Conservation (phyloP, 2,329 filamentous ascomycete genomes). For the Penicillium sp. region DNA sequence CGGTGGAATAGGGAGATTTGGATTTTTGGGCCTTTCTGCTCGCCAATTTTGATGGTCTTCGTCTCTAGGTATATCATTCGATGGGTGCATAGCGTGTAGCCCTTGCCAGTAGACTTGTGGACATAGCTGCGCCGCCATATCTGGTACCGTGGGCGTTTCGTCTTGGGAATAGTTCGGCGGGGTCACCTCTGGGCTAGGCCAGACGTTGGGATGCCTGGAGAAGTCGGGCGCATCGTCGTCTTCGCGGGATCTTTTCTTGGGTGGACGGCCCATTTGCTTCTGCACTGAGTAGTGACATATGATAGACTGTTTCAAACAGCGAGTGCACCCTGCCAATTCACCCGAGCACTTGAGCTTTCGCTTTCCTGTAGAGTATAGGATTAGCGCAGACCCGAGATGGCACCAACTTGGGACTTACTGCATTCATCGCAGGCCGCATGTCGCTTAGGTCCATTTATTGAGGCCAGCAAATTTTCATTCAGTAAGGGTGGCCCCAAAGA, state of each 20-base stretch:
- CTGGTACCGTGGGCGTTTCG: conserved; percentile 12
- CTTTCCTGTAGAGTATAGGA: conserved; percentile 34
- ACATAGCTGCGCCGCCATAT: conserved; percentile 27
- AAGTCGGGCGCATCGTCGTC: conserved; percentile 25
- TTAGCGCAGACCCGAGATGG: conserved; percentile 12
- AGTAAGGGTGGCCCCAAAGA: neutral
- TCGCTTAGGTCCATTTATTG: conserved; percentile 34
- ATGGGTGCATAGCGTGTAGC: conserved; percentile 7
- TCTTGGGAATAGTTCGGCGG: conserved; percentile 16
- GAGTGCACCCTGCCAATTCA: conserved; percentile 41
- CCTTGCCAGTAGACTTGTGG: conserved; percentile 22
- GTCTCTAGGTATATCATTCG: conserved; percentile 20
- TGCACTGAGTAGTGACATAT: conserved; percentile 47
- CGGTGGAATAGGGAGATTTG: conserved; percentile 25
- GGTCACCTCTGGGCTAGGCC: conserved; percentile 23
- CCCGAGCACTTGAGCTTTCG: conserved; percentile 51
- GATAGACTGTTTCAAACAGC: conserved; percentile 44
- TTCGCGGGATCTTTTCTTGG: conserved; percentile 39
- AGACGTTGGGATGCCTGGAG: conserved; percentile 16
- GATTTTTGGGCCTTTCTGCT: conserved; percentile 20
- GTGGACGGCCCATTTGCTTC: conserved; percentile 50
- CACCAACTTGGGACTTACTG: conserved; percentile 35
- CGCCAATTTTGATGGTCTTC: conserved; percentile 27
- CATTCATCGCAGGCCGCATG: conserved; percentile 51
- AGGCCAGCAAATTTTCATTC: conserved; percentile 2